Evolutionary conservation across 1,284 basidiomycete genomes (phyloP).

Genomic region (Paramarasmius palmivorus): DNA sequence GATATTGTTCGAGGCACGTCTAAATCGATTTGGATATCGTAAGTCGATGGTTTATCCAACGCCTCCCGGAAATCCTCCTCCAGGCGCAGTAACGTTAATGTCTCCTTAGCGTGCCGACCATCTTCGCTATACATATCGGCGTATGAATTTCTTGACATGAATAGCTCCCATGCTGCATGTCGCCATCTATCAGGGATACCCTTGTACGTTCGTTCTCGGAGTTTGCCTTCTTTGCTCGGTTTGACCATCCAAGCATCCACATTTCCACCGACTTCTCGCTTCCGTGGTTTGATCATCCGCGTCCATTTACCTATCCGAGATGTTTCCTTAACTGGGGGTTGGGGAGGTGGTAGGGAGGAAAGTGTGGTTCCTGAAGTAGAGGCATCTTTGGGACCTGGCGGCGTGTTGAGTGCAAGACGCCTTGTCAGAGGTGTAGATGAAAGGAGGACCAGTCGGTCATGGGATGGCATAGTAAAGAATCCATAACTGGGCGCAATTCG

Average conservation of each 20-base stretch:
- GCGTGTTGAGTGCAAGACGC: slow-evolving; percentile 46
- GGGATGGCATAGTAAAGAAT: slow-evolving; percentile 75
- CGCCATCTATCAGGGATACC: slow-evolving; percentile 98
- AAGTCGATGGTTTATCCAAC: slow-evolving; percentile 78
- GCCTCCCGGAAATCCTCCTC: slow-evolving; percentile 61
- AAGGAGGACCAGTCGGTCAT: slow-evolving; percentile 76
- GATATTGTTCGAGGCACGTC: slow-evolving; percentile 97
- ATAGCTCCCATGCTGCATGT: slow-evolving; percentile 86
- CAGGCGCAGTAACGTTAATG: slow-evolving; percentile 41
- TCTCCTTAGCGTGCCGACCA: slow-evolving; percentile 31
- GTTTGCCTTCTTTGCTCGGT: slow-evolving; percentile 60
- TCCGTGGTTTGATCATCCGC: slow-evolving; percentile 75
- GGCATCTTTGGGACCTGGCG: slow-evolving; percentile 43
- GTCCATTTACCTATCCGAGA: slow-evolving; percentile 85
- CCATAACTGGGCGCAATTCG: slow-evolving; percentile 65
- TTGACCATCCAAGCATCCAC: slow-evolving; percentile 73
- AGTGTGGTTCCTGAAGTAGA: slow-evolving; percentile 41
- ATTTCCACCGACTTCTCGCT: slow-evolving; percentile 77
- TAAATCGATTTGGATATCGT: slow-evolving; percentile 97
- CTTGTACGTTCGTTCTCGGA: slow-evolving; percentile 84
- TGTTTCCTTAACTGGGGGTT: slow-evolving; percentile 60
- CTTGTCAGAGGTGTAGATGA: slow-evolving; percentile 64
- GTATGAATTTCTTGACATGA: slow-evolving; percentile 40
- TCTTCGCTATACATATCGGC: neutral
- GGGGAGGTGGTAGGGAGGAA: slow-evolving; percentile 45